Evolutionary conservation across 805 yeast species (phyloP).

Genomic region (Lipomyces chichibuensis): DNA sequence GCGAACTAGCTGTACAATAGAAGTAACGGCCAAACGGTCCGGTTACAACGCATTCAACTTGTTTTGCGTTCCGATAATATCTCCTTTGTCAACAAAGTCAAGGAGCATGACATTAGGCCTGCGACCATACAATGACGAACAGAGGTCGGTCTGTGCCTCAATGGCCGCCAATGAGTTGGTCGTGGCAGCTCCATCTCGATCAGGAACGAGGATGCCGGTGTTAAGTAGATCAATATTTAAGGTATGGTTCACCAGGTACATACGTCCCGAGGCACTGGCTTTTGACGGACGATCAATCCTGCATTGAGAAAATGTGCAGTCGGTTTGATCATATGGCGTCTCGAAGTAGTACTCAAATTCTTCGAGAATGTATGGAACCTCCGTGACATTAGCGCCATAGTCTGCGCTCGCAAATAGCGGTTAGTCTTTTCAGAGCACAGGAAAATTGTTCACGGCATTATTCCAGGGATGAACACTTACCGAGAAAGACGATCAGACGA

Average conservation of each 20-base stretch:
- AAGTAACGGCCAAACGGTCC: too few relatives aligned
- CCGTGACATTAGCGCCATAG: not conserved
- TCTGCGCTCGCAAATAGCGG: not conserved
- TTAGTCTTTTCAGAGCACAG: not conserved
- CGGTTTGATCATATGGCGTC: not conserved
- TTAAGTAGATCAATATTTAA: too few relatives aligned
- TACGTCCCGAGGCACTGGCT: not conserved
- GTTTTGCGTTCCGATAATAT: too few relatives aligned
- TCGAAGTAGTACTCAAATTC: not conserved
- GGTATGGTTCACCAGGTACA: constrained; percentile 1
- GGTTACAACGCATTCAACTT: too few relatives aligned
- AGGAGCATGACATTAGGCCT: too few relatives aligned
- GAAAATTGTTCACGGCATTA: not conserved
- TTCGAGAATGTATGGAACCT: not conserved
- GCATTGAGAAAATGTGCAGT: not conserved
- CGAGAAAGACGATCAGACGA: not conserved
- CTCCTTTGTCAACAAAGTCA: too few relatives aligned
- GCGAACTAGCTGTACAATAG: too few relatives aligned
- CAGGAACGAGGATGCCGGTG: too few relatives aligned
- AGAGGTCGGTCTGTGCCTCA: too few relatives aligned
- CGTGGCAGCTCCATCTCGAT: too few relatives aligned
- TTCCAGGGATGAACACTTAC: not conserved
- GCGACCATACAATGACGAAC: too few relatives aligned
- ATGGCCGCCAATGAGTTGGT: too few relatives aligned
- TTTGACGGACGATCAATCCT: not conserved